A percentile compares a stretch with the other conserved stretches of the same genome.
These are phyloP conservation scores for Neurospora intermedia DNA, from an alignment of 495 filamentous ascomycete genomes.

Conservation along the genomic window DNA sequence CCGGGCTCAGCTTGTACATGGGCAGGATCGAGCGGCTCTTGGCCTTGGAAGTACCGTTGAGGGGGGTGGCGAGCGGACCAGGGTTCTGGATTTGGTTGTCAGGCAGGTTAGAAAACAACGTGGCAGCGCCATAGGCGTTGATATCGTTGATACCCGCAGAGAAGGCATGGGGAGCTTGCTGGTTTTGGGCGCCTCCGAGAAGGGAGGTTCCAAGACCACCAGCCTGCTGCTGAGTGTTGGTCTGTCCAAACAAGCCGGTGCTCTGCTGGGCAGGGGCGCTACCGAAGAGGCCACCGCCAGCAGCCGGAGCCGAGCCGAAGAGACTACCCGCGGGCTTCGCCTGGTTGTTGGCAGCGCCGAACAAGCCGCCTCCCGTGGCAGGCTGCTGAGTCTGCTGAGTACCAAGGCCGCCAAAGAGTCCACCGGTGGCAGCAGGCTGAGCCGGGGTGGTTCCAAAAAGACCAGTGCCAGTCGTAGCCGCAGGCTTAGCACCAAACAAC, in stretches of 20 bases:
- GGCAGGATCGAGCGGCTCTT: slow-evolving; percentile 71
- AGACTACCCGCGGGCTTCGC: slow-evolving; percentile 31
- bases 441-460: slow-evolving; percentile 14
- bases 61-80: slow-evolving; percentile 78
- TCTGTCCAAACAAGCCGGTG: slow-evolving; percentile 29
- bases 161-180: slow-evolving; percentile 51
- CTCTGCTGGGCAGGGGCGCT: slow-evolving; percentile 36
- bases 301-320: slow-evolving; percentile 35
- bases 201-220: slow-evolving; percentile 24
- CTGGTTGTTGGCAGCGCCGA: slow-evolving; percentile 40
- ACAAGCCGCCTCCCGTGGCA: slow-evolving; percentile 44
- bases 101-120: slow-evolving; percentile 63
- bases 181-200: slow-evolving; percentile 30
- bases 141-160: slow-evolving; percentile 65
- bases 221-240: slow-evolving; percentile 33
- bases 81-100: slow-evolving; percentile 53
- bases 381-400: slow-evolving; percentile 40
- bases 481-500: slow-evolving; percentile 50
- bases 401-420: slow-evolving; percentile 40
- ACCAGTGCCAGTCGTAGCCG: slow-evolving; percentile 26
- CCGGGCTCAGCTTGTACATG: slow-evolving; percentile 78
- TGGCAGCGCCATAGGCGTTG: slow-evolving; percentile 72
- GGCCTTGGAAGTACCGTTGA: slow-evolving; percentile 56
- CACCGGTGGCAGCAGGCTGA: slow-evolving; percentile 27
- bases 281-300: slow-evolving; percentile 34